These are phyloP conservation scores for Picochlorum sp. DNA, from an alignment of 139 green algal species.

Conservation along the genomic window DNA sequence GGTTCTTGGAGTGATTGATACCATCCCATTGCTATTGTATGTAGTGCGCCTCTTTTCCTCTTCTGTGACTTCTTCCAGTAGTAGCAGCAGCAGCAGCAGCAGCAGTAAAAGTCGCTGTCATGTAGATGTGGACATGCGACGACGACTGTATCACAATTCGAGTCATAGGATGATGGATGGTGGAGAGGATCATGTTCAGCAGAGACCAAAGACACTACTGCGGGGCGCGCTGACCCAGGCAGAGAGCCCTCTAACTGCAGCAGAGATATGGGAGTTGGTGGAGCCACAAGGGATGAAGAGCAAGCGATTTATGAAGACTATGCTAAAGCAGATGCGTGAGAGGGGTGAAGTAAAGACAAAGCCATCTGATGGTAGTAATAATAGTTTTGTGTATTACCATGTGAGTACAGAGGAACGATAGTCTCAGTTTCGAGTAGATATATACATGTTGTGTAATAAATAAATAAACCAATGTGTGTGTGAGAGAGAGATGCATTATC, in stretches of 20 bases:
- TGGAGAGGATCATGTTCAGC: too few relatives aligned
- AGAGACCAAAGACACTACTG: not conserved
- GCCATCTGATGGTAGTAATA: not conserved
- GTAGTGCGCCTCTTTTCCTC: too few relatives aligned
- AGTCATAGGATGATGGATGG: too few relatives aligned
- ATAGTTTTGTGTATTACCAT: not conserved
- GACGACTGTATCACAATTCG: too few relatives aligned
- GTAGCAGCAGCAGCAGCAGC: too few relatives aligned
- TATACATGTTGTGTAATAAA: not conserved
- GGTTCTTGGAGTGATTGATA: too few relatives aligned
- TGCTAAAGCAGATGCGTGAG: conserved; percentile 19
- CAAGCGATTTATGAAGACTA: conserved; percentile 30
- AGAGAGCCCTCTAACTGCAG: not conserved
- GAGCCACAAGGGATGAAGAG: conserved; percentile 19
- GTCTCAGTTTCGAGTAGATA: not conserved
- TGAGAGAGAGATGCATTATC: too few relatives aligned
- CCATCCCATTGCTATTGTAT: too few relatives aligned
- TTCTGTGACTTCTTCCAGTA: too few relatives aligned
- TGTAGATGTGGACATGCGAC: too few relatives aligned
- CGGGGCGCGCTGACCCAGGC: not conserved
- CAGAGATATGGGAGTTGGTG: conserved; percentile 19
- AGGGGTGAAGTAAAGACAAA: conserved; percentile 3
- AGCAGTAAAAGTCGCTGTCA: too few relatives aligned
- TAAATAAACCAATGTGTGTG: too few relatives aligned
- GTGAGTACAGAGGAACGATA: not conserved